A percentile compares a stretch with the other conserved stretches of the same genome.
Conservation (phyloP, 805 yeast genomes). For the Metahyphopichia silvanorum region DNA sequence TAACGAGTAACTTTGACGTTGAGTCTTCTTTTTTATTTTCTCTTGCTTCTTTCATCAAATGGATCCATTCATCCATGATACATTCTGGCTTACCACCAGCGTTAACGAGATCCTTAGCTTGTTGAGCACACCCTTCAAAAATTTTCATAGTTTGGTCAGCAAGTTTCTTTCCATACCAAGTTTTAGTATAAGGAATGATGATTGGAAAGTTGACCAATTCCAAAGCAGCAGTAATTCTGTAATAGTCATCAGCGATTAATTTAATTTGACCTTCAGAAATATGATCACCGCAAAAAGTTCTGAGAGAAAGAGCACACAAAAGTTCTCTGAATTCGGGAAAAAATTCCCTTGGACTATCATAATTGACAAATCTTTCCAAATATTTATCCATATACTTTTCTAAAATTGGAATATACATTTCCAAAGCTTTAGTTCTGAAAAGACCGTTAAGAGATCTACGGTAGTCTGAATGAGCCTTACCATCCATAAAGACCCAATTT, state of each 20-base stretch:
- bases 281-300: slow-evolving; percentile 94
- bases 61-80: slow-evolving; percentile 95
- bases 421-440: slow-evolving; percentile 80
- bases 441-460: slow-evolving; percentile 87
- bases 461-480: slow-evolving; percentile 92
- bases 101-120: slow-evolving; percentile 74
- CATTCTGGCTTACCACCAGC: slow-evolving; percentile 73
- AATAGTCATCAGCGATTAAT: slow-evolving; percentile 88
- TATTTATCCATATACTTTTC: slow-evolving; percentile 84
- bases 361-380: slow-evolving; percentile 62
- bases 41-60: slow-evolving; percentile 73
- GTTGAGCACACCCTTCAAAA: slow-evolving; percentile 83
- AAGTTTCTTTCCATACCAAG: slow-evolving; percentile 95
- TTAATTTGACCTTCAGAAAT: slow-evolving; percentile 90
- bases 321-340: slow-evolving; percentile 95
- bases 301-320: slow-evolving; percentile 88
- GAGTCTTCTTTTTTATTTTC: slow-evolving; percentile 47
- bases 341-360: slow-evolving; percentile 65
- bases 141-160: slow-evolving; percentile 94
- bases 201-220: slow-evolving; percentile 98
- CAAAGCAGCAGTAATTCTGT: slow-evolving; percentile 88
- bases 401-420: slow-evolving; percentile 78
- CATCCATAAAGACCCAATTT: slow-evolving; percentile 97
- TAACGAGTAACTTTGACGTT: slow-evolving; percentile 57
- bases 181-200: slow-evolving; percentile 90